These are phyloP conservation scores for Drechmeria coniospora DNA, from an alignment of 2,329 filamentous ascomycete species.

Conservation along the genomic window DNA sequence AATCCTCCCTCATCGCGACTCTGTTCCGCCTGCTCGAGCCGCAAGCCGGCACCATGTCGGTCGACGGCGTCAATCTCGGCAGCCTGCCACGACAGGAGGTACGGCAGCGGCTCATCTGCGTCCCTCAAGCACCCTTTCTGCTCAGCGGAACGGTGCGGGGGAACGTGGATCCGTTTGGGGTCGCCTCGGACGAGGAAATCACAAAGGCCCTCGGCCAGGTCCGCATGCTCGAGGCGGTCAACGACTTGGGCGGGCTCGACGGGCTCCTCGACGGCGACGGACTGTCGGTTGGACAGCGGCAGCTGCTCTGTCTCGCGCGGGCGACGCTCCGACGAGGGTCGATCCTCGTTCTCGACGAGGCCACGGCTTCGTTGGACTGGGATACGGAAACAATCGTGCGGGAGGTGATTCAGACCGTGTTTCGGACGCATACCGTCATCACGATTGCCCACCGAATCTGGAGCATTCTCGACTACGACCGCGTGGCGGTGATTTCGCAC, in stretches of 20 bases:
- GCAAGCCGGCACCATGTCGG: slow-evolving; percentile 12
- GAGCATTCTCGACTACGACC: slow-evolving; percentile 24
- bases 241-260: slow-evolving; percentile 20
- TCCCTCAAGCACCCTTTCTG: slow-evolving; percentile 33
- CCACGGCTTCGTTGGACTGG: slow-evolving; percentile 17
- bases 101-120: slow-evolving; percentile 26
- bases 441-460: slow-evolving; percentile 23
- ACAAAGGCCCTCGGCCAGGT: slow-evolving; percentile 4
- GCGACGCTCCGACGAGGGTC: slow-evolving; percentile 25
- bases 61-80: slow-evolving; percentile 21
- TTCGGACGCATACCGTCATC: slow-evolving; percentile 34
- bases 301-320: slow-evolving; percentile 34
- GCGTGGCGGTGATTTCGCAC: slow-evolving; percentile 5
- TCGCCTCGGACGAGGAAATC: slow-evolving; percentile 3
- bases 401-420: slow-evolving; percentile 14
- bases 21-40: slow-evolving; percentile 21
- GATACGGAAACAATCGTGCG: slow-evolving; percentile 18
- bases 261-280: slow-evolving; percentile 16
- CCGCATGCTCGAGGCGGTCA: slow-evolving; percentile 14
- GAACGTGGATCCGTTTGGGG: slow-evolving; percentile 22
- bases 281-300: slow-evolving; percentile 30
- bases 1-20: slow-evolving; percentile 21
- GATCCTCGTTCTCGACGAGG: slow-evolving; percentile 31
- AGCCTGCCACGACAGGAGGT: slow-evolving; percentile 21
- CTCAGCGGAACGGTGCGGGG: slow-evolving; percentile 20